phyloP scores from a whole-genome alignment of 306 rosid species.

The Lablab purpureus region DNA sequence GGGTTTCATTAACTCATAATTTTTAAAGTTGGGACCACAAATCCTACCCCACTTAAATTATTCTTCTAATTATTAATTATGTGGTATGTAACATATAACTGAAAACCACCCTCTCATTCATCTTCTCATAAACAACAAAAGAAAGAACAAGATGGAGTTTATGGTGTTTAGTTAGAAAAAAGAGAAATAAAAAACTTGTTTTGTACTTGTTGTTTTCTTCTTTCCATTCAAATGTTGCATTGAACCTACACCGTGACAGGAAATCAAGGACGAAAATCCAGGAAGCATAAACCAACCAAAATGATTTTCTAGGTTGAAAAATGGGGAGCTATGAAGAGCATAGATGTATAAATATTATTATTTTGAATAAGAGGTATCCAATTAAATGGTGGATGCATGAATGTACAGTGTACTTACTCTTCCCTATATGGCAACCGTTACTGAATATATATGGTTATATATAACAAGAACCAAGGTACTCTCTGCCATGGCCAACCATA shows the following conservation, averaged over 20 bases:
- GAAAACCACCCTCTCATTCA: not conserved
- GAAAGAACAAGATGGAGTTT: not conserved
- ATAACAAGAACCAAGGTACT: constrained; percentile 5
- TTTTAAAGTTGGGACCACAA: constrained; percentile 29
- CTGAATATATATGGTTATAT: not conserved
- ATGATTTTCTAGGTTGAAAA: constrained; percentile 23
- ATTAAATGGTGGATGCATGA: constrained; percentile 28
- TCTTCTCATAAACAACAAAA: not conserved
- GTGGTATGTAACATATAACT: not conserved
- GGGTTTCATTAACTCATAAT: not conserved
- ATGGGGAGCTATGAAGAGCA: constrained; percentile 1
- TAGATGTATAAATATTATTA: not conserved
- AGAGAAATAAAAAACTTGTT: not conserved
- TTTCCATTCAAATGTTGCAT: not conserved
- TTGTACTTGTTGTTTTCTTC: not conserved
- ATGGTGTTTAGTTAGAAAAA: no score
- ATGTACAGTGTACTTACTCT: not conserved
- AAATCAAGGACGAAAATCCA: constrained; percentile 37
- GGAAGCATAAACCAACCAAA: constrained; percentile 20
- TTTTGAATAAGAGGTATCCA: not conserved
- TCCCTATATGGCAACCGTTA: not conserved
- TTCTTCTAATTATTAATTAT: not conserved
- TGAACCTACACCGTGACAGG: constrained; percentile 2
- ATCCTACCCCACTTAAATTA: not conserved
- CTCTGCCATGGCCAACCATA: constrained; percentile 25